Conservation (phyloP, 2,329 filamentous ascomycete species). For the Clonostachys rosea region DNA sequence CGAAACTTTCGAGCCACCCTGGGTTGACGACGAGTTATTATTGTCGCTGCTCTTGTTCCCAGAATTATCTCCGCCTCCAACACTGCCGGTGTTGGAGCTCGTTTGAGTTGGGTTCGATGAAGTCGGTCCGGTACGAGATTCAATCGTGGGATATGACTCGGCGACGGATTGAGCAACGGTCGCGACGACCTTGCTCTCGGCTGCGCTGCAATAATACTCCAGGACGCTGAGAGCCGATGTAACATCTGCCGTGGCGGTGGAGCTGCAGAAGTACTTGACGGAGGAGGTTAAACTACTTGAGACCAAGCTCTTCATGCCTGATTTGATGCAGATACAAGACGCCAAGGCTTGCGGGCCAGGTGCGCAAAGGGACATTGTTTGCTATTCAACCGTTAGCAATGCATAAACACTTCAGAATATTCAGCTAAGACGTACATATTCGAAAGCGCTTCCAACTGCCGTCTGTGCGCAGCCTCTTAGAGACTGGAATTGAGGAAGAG, state of each 20-base stretch:
- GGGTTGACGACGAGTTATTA: background rate
- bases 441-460: slow-evolving; percentile 35
- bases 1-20: background rate
- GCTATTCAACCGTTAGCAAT: slow-evolving; percentile 8
- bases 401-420: background rate
- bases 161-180: slow-evolving; percentile 31
- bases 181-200: slow-evolving; percentile 30
- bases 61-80: slow-evolving; percentile 4
- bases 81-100: slow-evolving; percentile 7
- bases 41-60: background rate
- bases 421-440: slow-evolving; percentile 21
- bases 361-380: slow-evolving; percentile 33
- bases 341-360: slow-evolving; percentile 41
- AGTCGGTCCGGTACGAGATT: slow-evolving; percentile 6
- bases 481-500: slow-evolving; percentile 36
- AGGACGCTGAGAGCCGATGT: slow-evolving; percentile 39
- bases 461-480: slow-evolving; percentile 38
- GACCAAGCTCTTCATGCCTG: slow-evolving; percentile 35
- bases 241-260: slow-evolving; percentile 35
- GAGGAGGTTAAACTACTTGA: slow-evolving; percentile 35
- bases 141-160: slow-evolving; percentile 7
- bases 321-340: slow-evolving; percentile 47
- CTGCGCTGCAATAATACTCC: slow-evolving; percentile 45
- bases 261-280: slow-evolving; percentile 37
- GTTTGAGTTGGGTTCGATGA: slow-evolving; percentile 11